Evolutionary conservation across 169 alveolate genomes (phyloP).

Genomic region (Toxoplasma gondii): DNA sequence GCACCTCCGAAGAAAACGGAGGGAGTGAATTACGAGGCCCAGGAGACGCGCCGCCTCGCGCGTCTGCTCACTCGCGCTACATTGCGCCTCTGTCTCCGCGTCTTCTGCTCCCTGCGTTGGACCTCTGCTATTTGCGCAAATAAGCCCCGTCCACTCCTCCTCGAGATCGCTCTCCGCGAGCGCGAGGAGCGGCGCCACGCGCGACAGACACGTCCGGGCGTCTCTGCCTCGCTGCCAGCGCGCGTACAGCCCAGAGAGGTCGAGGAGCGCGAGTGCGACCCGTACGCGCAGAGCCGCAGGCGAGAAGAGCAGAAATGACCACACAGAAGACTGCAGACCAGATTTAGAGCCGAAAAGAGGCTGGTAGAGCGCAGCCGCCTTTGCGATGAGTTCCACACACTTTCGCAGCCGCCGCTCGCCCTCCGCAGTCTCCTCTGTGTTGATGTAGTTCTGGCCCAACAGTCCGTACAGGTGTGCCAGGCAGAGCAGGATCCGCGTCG

Average conservation of each 20-base stretch:
- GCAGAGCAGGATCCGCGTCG: neutral
- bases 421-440: constrained; percentile 21
- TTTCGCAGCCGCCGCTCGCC: constrained; percentile 39
- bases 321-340: neutral
- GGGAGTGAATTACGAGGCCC: neutral
- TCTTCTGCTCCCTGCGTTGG: too few species aligned
- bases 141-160: neutral
- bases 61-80: neutral
- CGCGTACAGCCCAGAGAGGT: neutral
- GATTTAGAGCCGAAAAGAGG: neutral
- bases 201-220: neutral
- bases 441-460: constrained; percentile 21
- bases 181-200: neutral
- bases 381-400: neutral
- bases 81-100: neutral
- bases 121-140: neutral
- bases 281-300: constrained; percentile 12
- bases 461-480: constrained; percentile 34
- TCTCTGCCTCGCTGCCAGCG: constrained; percentile 34
- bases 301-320: neutral
- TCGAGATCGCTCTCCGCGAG: neutral
- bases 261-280: neutral
- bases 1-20: neutral
- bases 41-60: neutral
- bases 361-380: neutral